These are phyloP conservation scores for Prunus dulcis DNA, from an alignment of 306 rosid genomes.

Conservation along the genomic window DNA sequence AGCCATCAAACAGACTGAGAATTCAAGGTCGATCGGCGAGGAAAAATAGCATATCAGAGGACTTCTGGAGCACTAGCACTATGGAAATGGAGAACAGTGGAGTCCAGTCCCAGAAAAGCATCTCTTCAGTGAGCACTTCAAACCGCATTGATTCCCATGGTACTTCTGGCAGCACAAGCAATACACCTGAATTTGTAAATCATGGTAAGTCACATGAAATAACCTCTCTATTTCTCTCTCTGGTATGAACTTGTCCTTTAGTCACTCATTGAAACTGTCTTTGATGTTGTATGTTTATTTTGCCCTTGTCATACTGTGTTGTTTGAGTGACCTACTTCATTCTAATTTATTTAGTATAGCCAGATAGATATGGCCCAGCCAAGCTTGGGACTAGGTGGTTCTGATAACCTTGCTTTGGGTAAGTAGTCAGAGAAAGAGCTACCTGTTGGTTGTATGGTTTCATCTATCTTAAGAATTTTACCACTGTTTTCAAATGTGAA, in stretches of 20 bases:
- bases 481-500: not conserved
- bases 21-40: slow-evolving; percentile 38
- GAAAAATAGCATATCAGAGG: slow-evolving; percentile 55
- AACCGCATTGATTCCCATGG: slow-evolving; percentile 45
- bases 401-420: not conserved
- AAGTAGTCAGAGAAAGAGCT: not conserved
- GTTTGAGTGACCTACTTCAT: not conserved
- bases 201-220: slow-evolving; percentile 53
- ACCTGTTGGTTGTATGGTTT: not conserved
- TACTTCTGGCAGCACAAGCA: slow-evolving; percentile 41
- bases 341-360: not conserved
- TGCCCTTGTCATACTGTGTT: not conserved
- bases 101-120: slow-evolving; percentile 51
- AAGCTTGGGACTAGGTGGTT: not conserved
- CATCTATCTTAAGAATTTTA: not conserved
- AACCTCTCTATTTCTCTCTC: slow-evolving; percentile 6
- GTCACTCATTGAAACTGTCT: not conserved
- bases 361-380: not conserved
- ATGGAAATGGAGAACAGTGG: slow-evolving; percentile 54
- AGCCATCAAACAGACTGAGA: slow-evolving; percentile 39
- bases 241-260: not conserved
- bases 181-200: slow-evolving; percentile 63
- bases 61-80: slow-evolving; percentile 68
- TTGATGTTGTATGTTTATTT: not conserved
- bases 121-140: slow-evolving; percentile 35